Evolutionary conservation across 2,329 filamentous ascomycete species (phyloP), one percentile per base, ranked within the genome.

Genomic region (Paecilomyces niveus): DNA sequence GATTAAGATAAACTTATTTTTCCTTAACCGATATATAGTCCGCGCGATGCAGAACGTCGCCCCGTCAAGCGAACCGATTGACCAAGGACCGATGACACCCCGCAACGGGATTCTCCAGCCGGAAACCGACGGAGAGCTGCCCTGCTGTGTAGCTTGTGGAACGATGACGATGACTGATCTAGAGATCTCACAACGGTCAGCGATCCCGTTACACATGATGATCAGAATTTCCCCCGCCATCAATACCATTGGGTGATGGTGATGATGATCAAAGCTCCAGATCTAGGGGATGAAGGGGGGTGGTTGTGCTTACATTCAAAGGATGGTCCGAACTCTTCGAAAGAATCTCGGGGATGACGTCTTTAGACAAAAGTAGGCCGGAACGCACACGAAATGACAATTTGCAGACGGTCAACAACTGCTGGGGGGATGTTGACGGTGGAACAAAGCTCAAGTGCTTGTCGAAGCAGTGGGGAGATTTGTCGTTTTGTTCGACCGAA

Each of bases 101-200:
- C 58, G 63, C 66, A 62, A 62, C 60, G 59, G 63, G 61, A 56
- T 63, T 63, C 61, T 61, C 59, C 62, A 63, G 64, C 65, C 65
- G 63, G 59, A 65, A 59, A 62, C 65, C 66, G 67, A 70, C 65
- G 65, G 67, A 62, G 60, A 53, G 58, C 57, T 56, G 35, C 54
- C 45, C 35, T 56, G 45, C 35, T 45, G 45, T 31, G 21, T 24
- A 51, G 35, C 33, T 56, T 45, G 32, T 32, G 26, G 54, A 52
- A 52, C 50, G 26, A 52, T 29, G 35, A 56, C 21, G 57, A 59
- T 58, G 58, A 54, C 58, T 55, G 62, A 64, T 64, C 61, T 65
- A 65, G 63, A 62, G 64, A 65, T 58, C 63, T 67, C 61, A 8
- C 39, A 2, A 45, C 39, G 59, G 60, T 66, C 58, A 65, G 64